Conservation (phyloP, 306 rosid genomes). For the Quercus mongolica region DNA sequence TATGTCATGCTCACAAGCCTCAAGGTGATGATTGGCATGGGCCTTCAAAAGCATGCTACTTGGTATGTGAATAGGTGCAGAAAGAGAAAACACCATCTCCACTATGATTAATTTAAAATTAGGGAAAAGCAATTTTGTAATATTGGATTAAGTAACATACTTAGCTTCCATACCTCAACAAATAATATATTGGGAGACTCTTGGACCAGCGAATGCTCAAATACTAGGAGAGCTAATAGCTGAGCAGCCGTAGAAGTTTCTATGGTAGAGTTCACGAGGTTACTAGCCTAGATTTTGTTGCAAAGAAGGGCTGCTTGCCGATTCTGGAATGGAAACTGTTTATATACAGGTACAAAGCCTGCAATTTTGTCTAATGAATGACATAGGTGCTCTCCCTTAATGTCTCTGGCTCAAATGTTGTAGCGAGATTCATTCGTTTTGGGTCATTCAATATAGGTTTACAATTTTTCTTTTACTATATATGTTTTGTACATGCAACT, state of each 20-base stretch:
- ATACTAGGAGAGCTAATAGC: not conserved
- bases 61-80: slow-evolving; percentile 86
- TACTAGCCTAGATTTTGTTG: slow-evolving; percentile 52
- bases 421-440: not conserved
- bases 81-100: slow-evolving; percentile 76
- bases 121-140: slow-evolving; percentile 6
- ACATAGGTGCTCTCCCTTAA: not conserved
- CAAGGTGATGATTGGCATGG: slow-evolving; percentile 81
- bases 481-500: too few species aligned
- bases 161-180: slow-evolving; percentile 20
- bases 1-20: slow-evolving; percentile 92
- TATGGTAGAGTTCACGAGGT: slow-evolving; percentile 26
- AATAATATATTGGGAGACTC: not conserved
- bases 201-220: slow-evolving; percentile 6
- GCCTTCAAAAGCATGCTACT: slow-evolving; percentile 68
- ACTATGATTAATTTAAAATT: slow-evolving; percentile 47
- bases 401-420: not conserved
- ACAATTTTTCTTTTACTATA: too few species aligned
- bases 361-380: slow-evolving; percentile 7
- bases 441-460: not conserved
- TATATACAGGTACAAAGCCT: slow-evolving; percentile 8
- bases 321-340: slow-evolving; percentile 17
- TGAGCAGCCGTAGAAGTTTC: slow-evolving; percentile 15
- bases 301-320: slow-evolving; percentile 23
- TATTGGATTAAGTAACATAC: not conserved